Evolutionary conservation across 2,329 filamentous ascomycete species (phyloP), one percentile per base, ranked within the genome.

Genomic region (Fusarium fujikuroi): DNA sequence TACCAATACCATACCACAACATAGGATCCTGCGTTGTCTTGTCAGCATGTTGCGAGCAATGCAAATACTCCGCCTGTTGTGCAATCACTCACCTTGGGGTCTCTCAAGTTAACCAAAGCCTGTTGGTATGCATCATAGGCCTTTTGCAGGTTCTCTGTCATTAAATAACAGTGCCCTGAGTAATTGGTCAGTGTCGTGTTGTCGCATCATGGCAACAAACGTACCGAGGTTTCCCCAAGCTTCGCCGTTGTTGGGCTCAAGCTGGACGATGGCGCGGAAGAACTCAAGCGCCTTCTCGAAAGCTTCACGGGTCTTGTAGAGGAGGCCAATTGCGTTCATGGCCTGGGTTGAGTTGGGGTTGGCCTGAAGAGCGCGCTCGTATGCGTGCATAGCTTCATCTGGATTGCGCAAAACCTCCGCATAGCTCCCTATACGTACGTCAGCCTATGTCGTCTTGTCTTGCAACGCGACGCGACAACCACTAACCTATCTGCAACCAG

Each of bases 1-100:
- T 99, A 43, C 96, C 96, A 49, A 99, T 99, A 42, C 96, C 96
- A 79, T 99, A 99, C 96, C 96, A 99, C 16, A 99, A 88, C 84
- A 97, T 97, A 7, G 96, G 96, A 79, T 99, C 96, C 92, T 95
- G 56, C 2, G 46, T 58, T 25, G 23, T 30, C 25, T 30, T 16
- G 70, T 79, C 50, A 75, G 70, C 30, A 52, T 49, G 30, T 57
- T 28, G n/a, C 15, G 30, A 46, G 19, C 23, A 25, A 42, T 42
- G 30, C n/a, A 19, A n/a, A 34, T 25, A 36, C 19, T 57, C 18
- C 32, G 28, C 34, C 23, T 42, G 21, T 25, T 28, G 40, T 19
- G n/a, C 37, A 14, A 46, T 40, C 11, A n/a, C 86, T 72, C 83
- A 95, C 94, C 89, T 98, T 98, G 3, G 95, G 95, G 81, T 98